These are phyloP conservation scores for Rhizopus stolonifer DNA, from an alignment of 371 early-diverging fungal species.

Conservation along the genomic window DNA sequence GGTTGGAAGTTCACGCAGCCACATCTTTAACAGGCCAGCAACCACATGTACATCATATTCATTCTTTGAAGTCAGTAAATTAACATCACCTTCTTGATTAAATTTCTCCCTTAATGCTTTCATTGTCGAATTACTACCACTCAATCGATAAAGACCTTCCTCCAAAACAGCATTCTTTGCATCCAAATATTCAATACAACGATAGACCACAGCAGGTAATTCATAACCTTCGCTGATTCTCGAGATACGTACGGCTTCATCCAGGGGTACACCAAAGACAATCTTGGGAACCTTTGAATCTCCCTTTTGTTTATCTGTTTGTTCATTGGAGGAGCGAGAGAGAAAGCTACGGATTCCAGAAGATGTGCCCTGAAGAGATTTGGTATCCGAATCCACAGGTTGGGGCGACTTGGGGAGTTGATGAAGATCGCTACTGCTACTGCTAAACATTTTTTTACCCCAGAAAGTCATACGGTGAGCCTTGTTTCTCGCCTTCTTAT, in stretches of 20 bases:
- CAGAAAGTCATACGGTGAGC: constrained; percentile 54
- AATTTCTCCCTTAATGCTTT: constrained; percentile 63
- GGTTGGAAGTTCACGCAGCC: constrained; percentile 76
- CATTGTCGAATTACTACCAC: constrained; percentile 64
- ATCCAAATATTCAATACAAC: constrained; percentile 83
- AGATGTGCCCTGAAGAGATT: too few relatives aligned
- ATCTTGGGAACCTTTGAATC: constrained; percentile 33
- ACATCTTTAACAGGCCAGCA: constrained; percentile 84
- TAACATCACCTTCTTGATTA: constrained; percentile 67
- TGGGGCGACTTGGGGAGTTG: neutral
- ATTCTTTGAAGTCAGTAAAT: constrained; percentile 52
- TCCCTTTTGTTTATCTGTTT: constrained; percentile 1
- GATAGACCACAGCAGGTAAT: constrained; percentile 78
- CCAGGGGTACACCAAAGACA: constrained; percentile 45
- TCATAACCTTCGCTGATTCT: constrained; percentile 27
- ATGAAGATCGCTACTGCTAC: constrained; percentile 1
- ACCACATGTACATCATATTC: constrained; percentile 80
- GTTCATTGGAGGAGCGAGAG: constrained; percentile 30
- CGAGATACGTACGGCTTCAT: constrained; percentile 33
- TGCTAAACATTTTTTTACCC: constrained; percentile 50
- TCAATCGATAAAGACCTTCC: constrained; percentile 81
- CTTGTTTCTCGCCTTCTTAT: constrained; percentile 45
- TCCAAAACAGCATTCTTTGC: constrained; percentile 67
- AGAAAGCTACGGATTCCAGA: constrained; percentile 30
- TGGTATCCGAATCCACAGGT: neutral